phyloP scores from a whole-genome alignment of 331 rosid genomes.

The Erythrophleum ivorense region DNA sequence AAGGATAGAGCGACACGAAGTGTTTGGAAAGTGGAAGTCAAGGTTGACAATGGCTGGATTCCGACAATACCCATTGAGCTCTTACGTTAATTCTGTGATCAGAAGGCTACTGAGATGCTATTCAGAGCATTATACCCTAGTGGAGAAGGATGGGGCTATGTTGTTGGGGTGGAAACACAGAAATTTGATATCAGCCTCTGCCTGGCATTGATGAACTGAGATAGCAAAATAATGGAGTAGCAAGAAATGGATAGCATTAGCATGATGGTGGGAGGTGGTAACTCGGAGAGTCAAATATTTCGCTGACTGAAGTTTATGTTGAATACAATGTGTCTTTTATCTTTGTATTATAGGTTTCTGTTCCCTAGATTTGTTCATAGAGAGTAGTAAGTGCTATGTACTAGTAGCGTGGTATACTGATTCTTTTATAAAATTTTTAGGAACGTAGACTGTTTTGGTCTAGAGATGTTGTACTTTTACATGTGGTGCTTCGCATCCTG shows the following conservation, averaged over 20 bases:
- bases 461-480: conserved; percentile 10
- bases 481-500: not conserved
- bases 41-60: conserved; percentile 98
- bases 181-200: conserved; percentile 90
- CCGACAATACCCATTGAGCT: conserved; percentile 76
- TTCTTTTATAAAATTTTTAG: conserved; percentile 43
- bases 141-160: conserved; percentile 93
- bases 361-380: conserved; percentile 39
- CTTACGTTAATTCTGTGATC: conserved; percentile 85
- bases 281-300: not conserved
- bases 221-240: not conserved
- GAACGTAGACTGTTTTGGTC: not conserved
- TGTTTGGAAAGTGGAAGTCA: conserved; percentile 92
- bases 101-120: conserved; percentile 70
- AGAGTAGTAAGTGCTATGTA: conserved; percentile 32
- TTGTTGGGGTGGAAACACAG: conserved; percentile 90
- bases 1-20: conserved; percentile 92
- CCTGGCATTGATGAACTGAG: conserved; percentile 66
- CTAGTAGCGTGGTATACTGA: conserved; percentile 15
- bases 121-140: conserved; percentile 80
- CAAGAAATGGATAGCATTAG: no score
- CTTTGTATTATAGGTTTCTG: conserved; percentile 34
- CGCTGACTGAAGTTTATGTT: conserved; percentile 2
- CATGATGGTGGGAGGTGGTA: not conserved
- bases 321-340: conserved; percentile 17